A percentile compares a stretch with the other conserved stretches of the same genome.
Conservation (phyloP, 768 basidiomycete species). For the Phlebiopsis gigantea region DNA sequence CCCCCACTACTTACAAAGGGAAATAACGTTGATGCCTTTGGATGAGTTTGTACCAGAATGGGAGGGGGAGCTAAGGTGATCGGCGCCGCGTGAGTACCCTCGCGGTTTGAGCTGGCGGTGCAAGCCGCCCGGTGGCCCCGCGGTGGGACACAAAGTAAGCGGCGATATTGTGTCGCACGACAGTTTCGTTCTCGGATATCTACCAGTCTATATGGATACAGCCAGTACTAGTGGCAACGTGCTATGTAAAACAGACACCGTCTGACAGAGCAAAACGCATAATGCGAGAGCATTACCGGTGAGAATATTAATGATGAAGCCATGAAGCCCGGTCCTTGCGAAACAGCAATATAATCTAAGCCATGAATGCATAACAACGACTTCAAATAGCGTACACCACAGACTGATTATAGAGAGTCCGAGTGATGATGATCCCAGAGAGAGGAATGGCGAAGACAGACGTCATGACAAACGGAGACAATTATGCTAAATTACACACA, state of each 20-base stretch:
- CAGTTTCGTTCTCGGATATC: background rate
- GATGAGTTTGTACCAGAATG: background rate
- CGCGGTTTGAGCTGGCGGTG: conserved; percentile 2
- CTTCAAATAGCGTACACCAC: background rate
- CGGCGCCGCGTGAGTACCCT: conserved; percentile 12
- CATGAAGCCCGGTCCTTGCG: too few species aligned
- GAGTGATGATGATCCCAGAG: conserved; percentile 3
- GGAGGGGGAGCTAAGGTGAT: background rate
- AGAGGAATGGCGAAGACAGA: background rate
- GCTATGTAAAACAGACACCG: background rate
- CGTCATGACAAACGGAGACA: background rate
- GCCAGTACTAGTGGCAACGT: background rate
- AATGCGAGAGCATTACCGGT: too few species aligned
- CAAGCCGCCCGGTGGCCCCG: background rate
- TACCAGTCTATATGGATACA: background rate
- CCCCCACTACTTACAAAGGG: background rate
- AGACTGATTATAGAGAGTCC: background rate
- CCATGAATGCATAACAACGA: background rate
- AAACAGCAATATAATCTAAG: background rate
- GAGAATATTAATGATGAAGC: background rate
- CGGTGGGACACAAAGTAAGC: background rate
- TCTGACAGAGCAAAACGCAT: background rate
- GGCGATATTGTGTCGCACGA: background rate
- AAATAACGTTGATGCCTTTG: background rate
- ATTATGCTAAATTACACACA: background rate